phyloP scores from a whole-genome alignment of 768 basidiomycete species.

The Cubamyces lactineus region DNA sequence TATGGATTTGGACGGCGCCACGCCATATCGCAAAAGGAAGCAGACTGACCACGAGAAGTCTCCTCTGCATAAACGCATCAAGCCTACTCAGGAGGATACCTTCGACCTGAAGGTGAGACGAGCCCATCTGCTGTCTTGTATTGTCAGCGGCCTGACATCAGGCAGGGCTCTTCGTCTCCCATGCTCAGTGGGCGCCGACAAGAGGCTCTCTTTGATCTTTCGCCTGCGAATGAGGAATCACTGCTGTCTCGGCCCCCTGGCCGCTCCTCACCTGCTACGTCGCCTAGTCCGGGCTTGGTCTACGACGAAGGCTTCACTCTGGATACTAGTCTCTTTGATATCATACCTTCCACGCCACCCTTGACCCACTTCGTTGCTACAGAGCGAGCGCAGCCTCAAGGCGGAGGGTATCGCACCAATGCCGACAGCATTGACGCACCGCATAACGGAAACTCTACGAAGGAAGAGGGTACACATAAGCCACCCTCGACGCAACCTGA shows the following conservation, averaged over 20 bases:
- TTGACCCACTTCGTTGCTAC: background rate
- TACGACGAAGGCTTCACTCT: conserved; percentile 38
- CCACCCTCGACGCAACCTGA: conserved; percentile 8
- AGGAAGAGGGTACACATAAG: too few species aligned
- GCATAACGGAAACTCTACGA: too few species aligned
- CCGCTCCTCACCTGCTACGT: conserved; percentile 12
- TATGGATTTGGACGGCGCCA: background rate
- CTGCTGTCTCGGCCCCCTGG: background rate
- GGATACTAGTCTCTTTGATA: conserved; percentile 38
- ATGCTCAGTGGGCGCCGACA: background rate
- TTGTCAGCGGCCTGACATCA: background rate
- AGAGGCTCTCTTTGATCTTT: conserved; percentile 1
- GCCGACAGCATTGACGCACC: too few species aligned
- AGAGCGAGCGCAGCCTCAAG: background rate
- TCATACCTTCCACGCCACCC: conserved; percentile 20
- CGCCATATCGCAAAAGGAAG: conserved; percentile 8
- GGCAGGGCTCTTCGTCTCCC: conserved; percentile 3
- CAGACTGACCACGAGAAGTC: background rate
- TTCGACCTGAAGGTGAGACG: too few species aligned
- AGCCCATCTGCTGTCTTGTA: too few species aligned
- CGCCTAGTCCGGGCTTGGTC: background rate
- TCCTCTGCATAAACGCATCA: background rate
- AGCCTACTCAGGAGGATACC: background rate
- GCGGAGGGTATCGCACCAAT: background rate
- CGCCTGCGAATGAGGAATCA: background rate